These are phyloP conservation scores for Laetiporus sulphureus DNA, from an alignment of 1,284 basidiomycete genomes.

Conservation along the genomic window DNA sequence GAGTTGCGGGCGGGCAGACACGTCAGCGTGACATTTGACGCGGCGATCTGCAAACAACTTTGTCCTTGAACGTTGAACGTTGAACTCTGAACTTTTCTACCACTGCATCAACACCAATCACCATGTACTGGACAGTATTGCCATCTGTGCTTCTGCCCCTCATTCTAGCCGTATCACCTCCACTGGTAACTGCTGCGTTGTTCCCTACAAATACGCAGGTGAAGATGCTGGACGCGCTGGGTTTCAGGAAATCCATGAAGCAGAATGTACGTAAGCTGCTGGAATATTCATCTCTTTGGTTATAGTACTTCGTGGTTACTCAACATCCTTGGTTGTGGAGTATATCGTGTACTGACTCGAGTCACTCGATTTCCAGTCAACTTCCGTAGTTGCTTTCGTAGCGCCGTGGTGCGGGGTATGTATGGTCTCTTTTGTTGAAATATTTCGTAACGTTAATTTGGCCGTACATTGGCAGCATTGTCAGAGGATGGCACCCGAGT, in stretches of 20 bases:
- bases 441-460: not conserved
- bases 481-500: slow-evolving; percentile 82
- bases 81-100: too few species aligned
- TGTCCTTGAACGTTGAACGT: too few species aligned
- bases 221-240: slow-evolving; percentile 68
- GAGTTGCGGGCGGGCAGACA: too few species aligned
- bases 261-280: slow-evolving; percentile 51
- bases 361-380: too few species aligned
- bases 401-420: slow-evolving; percentile 87
- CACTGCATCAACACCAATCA: too few species aligned
- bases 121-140: too few species aligned
- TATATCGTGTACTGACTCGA: too few species aligned
- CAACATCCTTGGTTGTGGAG: too few species aligned
- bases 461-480: slow-evolving; percentile 59
- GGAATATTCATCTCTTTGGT: too few species aligned
- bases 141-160: slow-evolving; percentile 22
- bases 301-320: too few species aligned
- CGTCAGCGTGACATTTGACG: too few species aligned
- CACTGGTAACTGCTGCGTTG: slow-evolving; percentile 61
- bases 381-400: slow-evolving; percentile 80
- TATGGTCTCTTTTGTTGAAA: slow-evolving; percentile 2
- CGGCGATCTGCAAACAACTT: too few species aligned
- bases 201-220: slow-evolving; percentile 68
- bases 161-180: slow-evolving; percentile 36
- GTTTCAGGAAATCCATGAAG: slow-evolving; percentile 71